Percentiles rank a stretch among this genome's conserved stretches.
These are phyloP conservation scores for Apiospora arundinis DNA, from an alignment of 2,329 filamentous ascomycete genomes.

Conservation along the genomic window DNA sequence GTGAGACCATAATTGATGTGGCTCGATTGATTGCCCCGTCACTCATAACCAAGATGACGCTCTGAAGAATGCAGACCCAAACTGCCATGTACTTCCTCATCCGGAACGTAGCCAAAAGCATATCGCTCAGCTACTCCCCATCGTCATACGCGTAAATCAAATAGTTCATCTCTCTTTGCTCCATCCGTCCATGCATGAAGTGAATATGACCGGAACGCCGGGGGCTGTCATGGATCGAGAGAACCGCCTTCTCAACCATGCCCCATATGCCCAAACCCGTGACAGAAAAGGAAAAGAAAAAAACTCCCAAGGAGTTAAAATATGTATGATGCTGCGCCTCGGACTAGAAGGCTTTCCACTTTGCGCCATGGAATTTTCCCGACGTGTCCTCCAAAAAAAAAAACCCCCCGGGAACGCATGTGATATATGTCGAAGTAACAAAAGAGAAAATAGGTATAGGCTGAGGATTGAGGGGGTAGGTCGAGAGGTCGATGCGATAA, in stretches of 20 bases:
- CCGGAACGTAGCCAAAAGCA: neutral
- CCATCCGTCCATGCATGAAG: conserved; percentile 14
- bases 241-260: conserved; percentile 6
- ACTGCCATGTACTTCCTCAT: neutral
- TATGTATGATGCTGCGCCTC: conserved; percentile 21
- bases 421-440: conserved; percentile 1
- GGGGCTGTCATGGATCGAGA: conserved; percentile 13
- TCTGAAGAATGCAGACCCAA: neutral
- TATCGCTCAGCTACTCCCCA: neutral
- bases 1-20: neutral
- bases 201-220: conserved; percentile 17
- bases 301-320: neutral
- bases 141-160: conserved; percentile 5
- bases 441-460: conserved; percentile 18
- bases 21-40: neutral
- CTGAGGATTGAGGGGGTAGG: conserved; percentile 8
- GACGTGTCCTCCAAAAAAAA: conserved; percentile 2
- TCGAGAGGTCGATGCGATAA: neutral
- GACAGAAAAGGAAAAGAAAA: neutral
- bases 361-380: conserved; percentile 14
- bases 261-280: conserved; percentile 15
- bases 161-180: conserved; percentile 19
- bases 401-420: neutral
- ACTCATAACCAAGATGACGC: neutral
- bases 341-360: conserved; percentile 15